Evolutionary conservation across 768 basidiomycete genomes (phyloP), one percentile per base, ranked within the genome.

Genomic region (Suillus variegatus): DNA sequence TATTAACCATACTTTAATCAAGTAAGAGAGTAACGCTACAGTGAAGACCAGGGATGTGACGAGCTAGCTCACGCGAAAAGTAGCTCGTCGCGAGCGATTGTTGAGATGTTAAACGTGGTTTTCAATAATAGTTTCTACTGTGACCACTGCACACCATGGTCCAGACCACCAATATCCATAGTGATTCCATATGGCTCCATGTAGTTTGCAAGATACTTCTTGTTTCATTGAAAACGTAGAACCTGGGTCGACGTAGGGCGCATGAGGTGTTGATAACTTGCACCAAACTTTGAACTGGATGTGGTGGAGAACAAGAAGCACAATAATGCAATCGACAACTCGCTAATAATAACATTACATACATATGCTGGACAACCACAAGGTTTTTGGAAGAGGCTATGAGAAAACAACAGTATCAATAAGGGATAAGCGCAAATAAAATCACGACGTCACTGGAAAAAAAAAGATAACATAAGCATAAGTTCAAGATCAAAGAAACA

Each of bases 391-490:
- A 32, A 38, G 60, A 64, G 44, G 25, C 20, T 38, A 49, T 47
- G 41, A n/a, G 52, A 52, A 36, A 62, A 49, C 60, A 51, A 65
- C 22, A 62, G 60, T 28, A 62, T 28, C 64, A 60, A 64, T 51
- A 68, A 63, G 62, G 44, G 18, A 64, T 44, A 32, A 51, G 62
- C 63, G 65, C 61, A 47, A 65, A 72, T 64, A 62, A 70, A 47
- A 78, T 80, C 75, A 88, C 68, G 82, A 82, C 4, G 81, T 82
- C 81, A 82, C 81, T 82, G 66, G 28, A 49, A 47, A 2, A 43
- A 14, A 22, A 28, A n/a, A 64, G 4, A 69, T 56, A 68, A 60
- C 14, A 36, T 25, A 0, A 25, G 8, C 16, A 36, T 25, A 0
- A 25, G 6, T 20, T n/a, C n/a, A n/a, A n/a, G 12, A 18, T 32